Evolutionary conservation across 108 stramenopile genomes (phyloP), one percentile per base, ranked within the genome.

Genomic region (Nitzschia putrida): DNA sequence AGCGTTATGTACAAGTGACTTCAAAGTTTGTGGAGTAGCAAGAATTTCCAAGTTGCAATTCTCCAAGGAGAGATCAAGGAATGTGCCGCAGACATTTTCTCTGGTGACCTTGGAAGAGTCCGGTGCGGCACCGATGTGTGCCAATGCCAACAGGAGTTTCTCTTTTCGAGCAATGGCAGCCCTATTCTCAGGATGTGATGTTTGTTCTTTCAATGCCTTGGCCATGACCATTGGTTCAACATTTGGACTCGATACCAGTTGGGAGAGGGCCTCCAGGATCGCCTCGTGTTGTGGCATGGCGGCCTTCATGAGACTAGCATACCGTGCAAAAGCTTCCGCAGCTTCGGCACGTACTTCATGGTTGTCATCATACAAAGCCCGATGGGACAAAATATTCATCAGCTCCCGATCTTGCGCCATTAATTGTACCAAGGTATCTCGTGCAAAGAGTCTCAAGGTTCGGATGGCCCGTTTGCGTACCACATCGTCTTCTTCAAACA

Each of bases 321-420:
- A 82, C 16, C 25, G 52, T 18, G 54, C 58, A 57, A 81, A 83
- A 10, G 85, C 85, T 20, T 77, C 79, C 11, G 72, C 57, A 9
- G 85, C 81, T 60, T 85, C 85, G 4, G 50, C 29, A 11, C 85
- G 77, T 6, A 85, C 76, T 34, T 73, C 81, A 16, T 38, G 39
- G 57, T 25, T 61, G 12, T 22, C 20, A 57, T 85, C 85, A 16
- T 74, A 52, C 1, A 73, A 37, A 4, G 79, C 85, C 21, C 51
- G 34, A 43, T 73, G 16, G 2, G 79, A 81, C 3, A 85, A 59
- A 39, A 53, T 49, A 9, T 73, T 64, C 66, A 85, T 44, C 29
- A 80, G 37, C 13, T 61, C 20, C 14, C 69, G 47, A 50, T 72
- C 51, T 23, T 69, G 59, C 2, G 73, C 44, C 37, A 80, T 14